Conservation (phyloP, 1,139 yeast genomes). For the Pichia sp. region DNA sequence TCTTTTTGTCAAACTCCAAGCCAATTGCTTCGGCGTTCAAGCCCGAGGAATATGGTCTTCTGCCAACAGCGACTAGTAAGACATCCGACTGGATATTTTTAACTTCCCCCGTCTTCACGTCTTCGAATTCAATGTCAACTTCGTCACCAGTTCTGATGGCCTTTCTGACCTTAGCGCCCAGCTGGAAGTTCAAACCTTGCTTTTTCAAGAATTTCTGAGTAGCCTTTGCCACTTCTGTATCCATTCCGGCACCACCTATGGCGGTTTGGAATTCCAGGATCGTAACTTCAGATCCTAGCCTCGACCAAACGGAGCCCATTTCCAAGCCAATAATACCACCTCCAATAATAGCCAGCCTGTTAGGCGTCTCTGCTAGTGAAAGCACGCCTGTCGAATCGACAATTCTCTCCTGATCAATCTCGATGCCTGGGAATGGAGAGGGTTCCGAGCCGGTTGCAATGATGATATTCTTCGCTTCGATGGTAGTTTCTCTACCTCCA, state of each 20-base stretch:
- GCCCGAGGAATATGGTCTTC: conserved; percentile 95
- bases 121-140: conserved; percentile 85
- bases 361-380: conserved; percentile 81
- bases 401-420: conserved; percentile 94
- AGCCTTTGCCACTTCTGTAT: conserved; percentile 84
- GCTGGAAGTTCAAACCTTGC: conserved; percentile 93
- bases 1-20: conserved; percentile 83
- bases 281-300: conserved; percentile 94
- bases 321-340: conserved; percentile 99
- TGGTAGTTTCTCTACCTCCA: conserved; percentile 62
- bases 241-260: conserved; percentile 96
- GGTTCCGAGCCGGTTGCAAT: conserved; percentile 99
- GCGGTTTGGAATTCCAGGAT: conserved; percentile 86
- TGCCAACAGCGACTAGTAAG: conserved; percentile 93
- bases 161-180: conserved; percentile 83
- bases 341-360: conserved; percentile 89
- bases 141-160: conserved; percentile 85
- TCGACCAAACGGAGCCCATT: conserved; percentile 97
- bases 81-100: conserved; percentile 86
- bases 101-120: conserved; percentile 78
- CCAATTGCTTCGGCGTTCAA: conserved; percentile 86
- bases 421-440: conserved; percentile 98
- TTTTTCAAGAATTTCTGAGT: conserved; percentile 86
- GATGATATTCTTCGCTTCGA: conserved; percentile 82
- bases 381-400: conserved; percentile 95